These are phyloP conservation scores for Diaporthe destruens DNA, from an alignment of 2,329 filamentous ascomycete species.

Conservation along the genomic window DNA sequence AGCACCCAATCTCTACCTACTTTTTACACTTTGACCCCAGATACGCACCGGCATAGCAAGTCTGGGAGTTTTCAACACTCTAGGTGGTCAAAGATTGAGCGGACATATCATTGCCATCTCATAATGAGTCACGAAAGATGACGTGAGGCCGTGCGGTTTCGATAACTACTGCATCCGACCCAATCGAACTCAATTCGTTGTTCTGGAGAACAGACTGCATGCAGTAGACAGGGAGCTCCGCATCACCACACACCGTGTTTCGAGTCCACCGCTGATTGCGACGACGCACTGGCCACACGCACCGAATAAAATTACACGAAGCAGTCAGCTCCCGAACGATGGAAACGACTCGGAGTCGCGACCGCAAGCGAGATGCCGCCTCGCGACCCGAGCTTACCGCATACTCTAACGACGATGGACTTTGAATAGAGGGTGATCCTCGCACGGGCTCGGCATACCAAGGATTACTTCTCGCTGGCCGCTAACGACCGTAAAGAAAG, in stretches of 20 bases:
- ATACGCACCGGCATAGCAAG: not conserved
- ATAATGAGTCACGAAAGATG: not conserved
- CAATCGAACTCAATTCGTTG: not conserved
- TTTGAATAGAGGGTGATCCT: too few relatives aligned
- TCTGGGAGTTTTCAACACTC: not conserved
- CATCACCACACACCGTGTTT: fast-evolving
- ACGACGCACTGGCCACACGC: not conserved
- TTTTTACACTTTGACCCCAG: not conserved
- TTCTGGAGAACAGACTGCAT: not conserved
- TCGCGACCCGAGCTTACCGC: not conserved
- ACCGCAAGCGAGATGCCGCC: not conserved
- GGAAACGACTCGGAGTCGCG: not conserved
- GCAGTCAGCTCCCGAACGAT: not conserved
- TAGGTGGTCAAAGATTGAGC: not conserved
- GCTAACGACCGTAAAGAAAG: not conserved
- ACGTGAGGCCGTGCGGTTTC: not conserved
- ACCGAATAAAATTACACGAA: not conserved
- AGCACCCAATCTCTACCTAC: not conserved
- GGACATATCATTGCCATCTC: not conserved
- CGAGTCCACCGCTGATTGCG: not conserved
- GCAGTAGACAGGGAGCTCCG: not conserved
- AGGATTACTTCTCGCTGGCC: not conserved
- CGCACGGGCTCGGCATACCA: not conserved
- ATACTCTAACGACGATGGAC: not conserved
- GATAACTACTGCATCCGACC: not conserved